These are phyloP conservation scores for Coemansia sp. DNA, from an alignment of 371 early-diverging fungal genomes.

Conservation along the genomic window DNA sequence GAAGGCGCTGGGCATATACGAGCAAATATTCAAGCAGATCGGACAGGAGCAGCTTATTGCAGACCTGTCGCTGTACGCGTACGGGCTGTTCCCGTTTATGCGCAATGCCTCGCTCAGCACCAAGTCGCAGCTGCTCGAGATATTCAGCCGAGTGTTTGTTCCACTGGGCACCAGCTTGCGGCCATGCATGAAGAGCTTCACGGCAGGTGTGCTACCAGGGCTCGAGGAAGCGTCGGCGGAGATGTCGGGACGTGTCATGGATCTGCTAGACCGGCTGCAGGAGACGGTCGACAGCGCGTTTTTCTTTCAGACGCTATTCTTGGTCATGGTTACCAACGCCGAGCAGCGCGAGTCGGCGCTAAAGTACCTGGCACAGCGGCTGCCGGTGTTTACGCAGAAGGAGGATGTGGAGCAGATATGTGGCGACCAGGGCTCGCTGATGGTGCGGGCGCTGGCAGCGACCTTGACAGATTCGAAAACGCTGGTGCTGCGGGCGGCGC, in stretches of 20 bases:
- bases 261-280: slow-evolving; percentile 67
- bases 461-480: slow-evolving; percentile 69
- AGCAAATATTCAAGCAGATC: slow-evolving; percentile 79
- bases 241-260: slow-evolving; percentile 72
- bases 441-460: slow-evolving; percentile 76
- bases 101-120: slow-evolving; percentile 78
- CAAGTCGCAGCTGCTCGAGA: slow-evolving; percentile 69
- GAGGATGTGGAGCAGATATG: slow-evolving; percentile 70
- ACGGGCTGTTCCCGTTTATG: slow-evolving; percentile 90
- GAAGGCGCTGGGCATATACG: slow-evolving; percentile 92
- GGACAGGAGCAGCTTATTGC: slow-evolving; percentile 73
- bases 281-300: slow-evolving; percentile 66
- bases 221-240: slow-evolving; percentile 92
- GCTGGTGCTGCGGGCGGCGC: slow-evolving; percentile 80
- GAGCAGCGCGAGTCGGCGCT: slow-evolving; percentile 71
- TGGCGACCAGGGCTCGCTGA: slow-evolving; percentile 67
- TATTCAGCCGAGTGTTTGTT: slow-evolving; percentile 74
- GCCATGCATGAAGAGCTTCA: slow-evolving; percentile 76
- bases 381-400: slow-evolving; percentile 66
- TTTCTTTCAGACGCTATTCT: slow-evolving; percentile 82
- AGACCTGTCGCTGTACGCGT: slow-evolving; percentile 85
- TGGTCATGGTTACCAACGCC: slow-evolving; percentile 69
- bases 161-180: slow-evolving; percentile 69
- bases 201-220: slow-evolving; percentile 81
- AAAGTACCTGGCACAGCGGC: slow-evolving; percentile 71